phyloP scores from a whole-genome alignment of 352 stramenopile genomes.

The Phytophthora multivora region DNA sequence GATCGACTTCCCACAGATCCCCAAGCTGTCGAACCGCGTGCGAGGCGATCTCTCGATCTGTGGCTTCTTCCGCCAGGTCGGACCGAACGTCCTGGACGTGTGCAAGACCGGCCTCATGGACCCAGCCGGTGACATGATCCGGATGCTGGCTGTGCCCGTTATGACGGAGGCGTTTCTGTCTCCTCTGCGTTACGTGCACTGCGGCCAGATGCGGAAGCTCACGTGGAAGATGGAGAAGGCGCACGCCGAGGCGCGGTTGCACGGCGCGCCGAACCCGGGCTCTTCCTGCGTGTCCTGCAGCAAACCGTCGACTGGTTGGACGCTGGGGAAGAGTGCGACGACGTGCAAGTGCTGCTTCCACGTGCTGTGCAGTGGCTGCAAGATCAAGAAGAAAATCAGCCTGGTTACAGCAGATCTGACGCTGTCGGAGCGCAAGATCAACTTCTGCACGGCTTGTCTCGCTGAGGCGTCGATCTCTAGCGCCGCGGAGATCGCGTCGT shows the following conservation, averaged over 20 bases:
- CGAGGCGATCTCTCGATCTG: slow-evolving; percentile 57
- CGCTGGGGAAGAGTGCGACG: slow-evolving; percentile 31
- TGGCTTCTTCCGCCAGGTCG: slow-evolving; percentile 57
- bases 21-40: slow-evolving; percentile 37
- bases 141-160: slow-evolving; percentile 42
- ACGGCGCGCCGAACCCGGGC: slow-evolving; percentile 32
- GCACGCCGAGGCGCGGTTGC: slow-evolving; percentile 28
- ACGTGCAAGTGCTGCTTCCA: slow-evolving; percentile 45
- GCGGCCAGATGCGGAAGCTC: slow-evolving; percentile 71
- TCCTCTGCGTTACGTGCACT: slow-evolving; percentile 42
- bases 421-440: slow-evolving; percentile 40
- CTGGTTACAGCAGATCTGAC: slow-evolving; percentile 40
- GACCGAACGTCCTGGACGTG: slow-evolving; percentile 46
- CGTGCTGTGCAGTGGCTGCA: slow-evolving; percentile 36
- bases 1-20: slow-evolving; percentile 53
- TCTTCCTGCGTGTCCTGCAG: slow-evolving; percentile 28
- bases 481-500: slow-evolving; percentile 32
- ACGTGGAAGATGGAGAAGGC: slow-evolving; percentile 59
- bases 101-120: slow-evolving; percentile 47
- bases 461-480: slow-evolving; percentile 25
- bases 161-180: slow-evolving; percentile 48
- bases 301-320: slow-evolving; percentile 29
- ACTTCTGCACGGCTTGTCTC: slow-evolving; percentile 39
- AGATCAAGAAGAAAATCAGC: slow-evolving; percentile 50
- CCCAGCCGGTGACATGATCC: slow-evolving; percentile 43